Percentiles rank a stretch among this genome's conserved stretches.
Evolutionary conservation across 1,284 basidiomycete species (phyloP).

Genomic region (Ustilago trichophora): DNA sequence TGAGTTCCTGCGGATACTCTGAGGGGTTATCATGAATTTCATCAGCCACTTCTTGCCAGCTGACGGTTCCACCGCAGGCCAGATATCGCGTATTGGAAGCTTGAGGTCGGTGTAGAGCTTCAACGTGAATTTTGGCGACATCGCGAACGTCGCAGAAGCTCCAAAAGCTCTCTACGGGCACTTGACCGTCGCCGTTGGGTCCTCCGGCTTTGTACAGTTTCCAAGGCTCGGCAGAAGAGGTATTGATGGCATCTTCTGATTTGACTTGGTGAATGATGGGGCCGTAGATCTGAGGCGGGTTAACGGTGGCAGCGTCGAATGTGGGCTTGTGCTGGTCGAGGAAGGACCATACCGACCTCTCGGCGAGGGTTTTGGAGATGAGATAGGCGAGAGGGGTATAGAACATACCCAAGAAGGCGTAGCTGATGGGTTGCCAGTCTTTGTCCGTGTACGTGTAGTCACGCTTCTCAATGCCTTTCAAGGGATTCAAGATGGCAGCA

Average conservation of each 20-base stretch:
- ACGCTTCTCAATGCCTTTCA: slow-evolving; percentile 38
- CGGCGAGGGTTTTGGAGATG: slow-evolving; percentile 66
- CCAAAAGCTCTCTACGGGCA: slow-evolving; percentile 28
- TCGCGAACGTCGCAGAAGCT: slow-evolving; percentile 43
- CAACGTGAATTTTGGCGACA: slow-evolving; percentile 37
- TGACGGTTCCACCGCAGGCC: slow-evolving; percentile 24
- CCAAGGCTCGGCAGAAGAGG: slow-evolving; percentile 29
- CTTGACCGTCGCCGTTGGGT: slow-evolving; percentile 30
- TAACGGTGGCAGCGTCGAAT: slow-evolving; percentile 47
- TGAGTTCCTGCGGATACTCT: slow-evolving; percentile 32
- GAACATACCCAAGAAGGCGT: slow-evolving; percentile 24
- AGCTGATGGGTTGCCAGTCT: slow-evolving; percentile 43
- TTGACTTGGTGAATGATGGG: slow-evolving; percentile 46
- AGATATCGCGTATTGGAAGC: slow-evolving; percentile 27
- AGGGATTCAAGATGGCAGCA: slow-evolving; percentile 39
- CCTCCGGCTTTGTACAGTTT: slow-evolving; percentile 43
- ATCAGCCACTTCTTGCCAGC: slow-evolving; percentile 42
- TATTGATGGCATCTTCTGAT: slow-evolving; percentile 38
- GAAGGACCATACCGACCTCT: slow-evolving; percentile 65
- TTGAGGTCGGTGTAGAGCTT: slow-evolving; percentile 25
- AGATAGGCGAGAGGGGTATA: slow-evolving; percentile 58
- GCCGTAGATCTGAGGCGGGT: slow-evolving; percentile 54
- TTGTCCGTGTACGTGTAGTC: slow-evolving; percentile 42
- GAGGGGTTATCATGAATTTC: slow-evolving; percentile 40
- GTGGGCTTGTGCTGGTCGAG: slow-evolving; percentile 57